A percentile compares a stretch with the other conserved stretches of the same genome.
These are phyloP conservation scores for Geranomyces variabilis DNA, from an alignment of 192 early-diverging fungal species.

Conservation along the genomic window DNA sequence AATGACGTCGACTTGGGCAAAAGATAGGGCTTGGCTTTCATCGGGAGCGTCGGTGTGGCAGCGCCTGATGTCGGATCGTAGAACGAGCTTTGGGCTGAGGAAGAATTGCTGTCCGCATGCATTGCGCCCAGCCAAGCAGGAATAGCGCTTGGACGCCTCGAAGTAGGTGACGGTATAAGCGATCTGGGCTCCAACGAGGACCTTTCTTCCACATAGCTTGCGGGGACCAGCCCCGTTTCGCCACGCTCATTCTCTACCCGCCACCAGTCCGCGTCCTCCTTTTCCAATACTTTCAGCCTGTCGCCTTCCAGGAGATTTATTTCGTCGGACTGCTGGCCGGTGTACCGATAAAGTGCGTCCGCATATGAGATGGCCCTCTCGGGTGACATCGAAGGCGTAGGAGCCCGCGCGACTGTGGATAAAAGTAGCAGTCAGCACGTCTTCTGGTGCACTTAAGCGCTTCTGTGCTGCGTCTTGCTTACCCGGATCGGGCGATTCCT, in stretches of 20 bases:
- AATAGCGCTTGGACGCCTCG: neutral
- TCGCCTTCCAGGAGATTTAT: constrained; percentile 41
- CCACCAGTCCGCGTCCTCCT: constrained; percentile 53
- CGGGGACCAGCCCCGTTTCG: constrained; percentile 52
- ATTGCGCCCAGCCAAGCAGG: neutral
- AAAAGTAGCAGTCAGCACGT: neutral
- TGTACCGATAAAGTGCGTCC: constrained; percentile 49
- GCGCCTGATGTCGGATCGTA: constrained; percentile 6
- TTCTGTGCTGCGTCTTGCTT: neutral
- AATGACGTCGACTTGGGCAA: constrained; percentile 21
- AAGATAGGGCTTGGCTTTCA: constrained; percentile 4
- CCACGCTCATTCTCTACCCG: constrained; percentile 39
- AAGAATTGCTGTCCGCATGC: constrained; percentile 1
- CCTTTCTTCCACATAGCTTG: constrained; percentile 42
- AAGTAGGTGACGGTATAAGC: neutral
- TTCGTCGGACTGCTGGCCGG: constrained; percentile 47
- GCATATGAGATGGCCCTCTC: constrained; percentile 21
- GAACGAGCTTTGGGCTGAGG: constrained; percentile 13
- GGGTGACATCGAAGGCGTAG: constrained; percentile 21
- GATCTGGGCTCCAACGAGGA: neutral
- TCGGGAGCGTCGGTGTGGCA: constrained; percentile 21
- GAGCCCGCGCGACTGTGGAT: constrained; percentile 1
- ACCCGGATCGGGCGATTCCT: constrained; percentile 32
- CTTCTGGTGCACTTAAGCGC: too few relatives aligned
- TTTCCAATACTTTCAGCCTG: constrained; percentile 44